Evolutionary conservation across 1,284 basidiomycete species (phyloP), one percentile per base, ranked within the genome.

Genomic region (Leccinum huronense): DNA sequence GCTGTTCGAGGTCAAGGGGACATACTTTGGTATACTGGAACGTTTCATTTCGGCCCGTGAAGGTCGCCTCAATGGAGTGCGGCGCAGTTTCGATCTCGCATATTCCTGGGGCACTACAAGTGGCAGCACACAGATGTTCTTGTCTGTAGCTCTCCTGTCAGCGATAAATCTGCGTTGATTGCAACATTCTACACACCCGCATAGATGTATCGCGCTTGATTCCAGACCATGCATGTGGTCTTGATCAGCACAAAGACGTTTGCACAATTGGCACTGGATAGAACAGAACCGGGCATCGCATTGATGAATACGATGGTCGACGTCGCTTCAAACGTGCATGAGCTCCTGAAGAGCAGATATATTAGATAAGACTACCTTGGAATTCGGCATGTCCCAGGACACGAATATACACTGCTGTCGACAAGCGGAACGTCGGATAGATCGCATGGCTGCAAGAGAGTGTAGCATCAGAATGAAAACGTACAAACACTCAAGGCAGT

Each of bases 61-160:
- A 88, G 0, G 84, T 86, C 1, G 82, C 82, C 66, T 86, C 81
- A 36, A 88, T 80, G 0, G 85, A 83, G 62, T 84, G 80, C 0
- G 86, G 86, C 0, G 80, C 76, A 0, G 81, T 84, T 42, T 84
- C 84, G 5, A 88, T 86, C 62, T 86, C 79, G 63, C 85, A 86
- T 30, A 84, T 83, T 0, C 85, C 86, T 0, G 70, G 67, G 0
- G 80, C 75, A 45, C 74, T 67, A 66, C 86, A 87, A 1, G 73
- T 48, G 0, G 75, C 72, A 8, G 68, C 63, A 69, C 86, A 87
- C 16, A 76, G 61, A 70, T 88, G 85, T 9, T 79, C 76, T 76
- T 86, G 79, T 1, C 83, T 85, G 66, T 27, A n/a, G 2, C 66
- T 63, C 27, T 14, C 40, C 1, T 10, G 54, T 67, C 14, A 66